Evolutionary conservation across 371 early-diverging fungal species (phyloP).

Genomic region (Saksenaea vasiformis): DNA sequence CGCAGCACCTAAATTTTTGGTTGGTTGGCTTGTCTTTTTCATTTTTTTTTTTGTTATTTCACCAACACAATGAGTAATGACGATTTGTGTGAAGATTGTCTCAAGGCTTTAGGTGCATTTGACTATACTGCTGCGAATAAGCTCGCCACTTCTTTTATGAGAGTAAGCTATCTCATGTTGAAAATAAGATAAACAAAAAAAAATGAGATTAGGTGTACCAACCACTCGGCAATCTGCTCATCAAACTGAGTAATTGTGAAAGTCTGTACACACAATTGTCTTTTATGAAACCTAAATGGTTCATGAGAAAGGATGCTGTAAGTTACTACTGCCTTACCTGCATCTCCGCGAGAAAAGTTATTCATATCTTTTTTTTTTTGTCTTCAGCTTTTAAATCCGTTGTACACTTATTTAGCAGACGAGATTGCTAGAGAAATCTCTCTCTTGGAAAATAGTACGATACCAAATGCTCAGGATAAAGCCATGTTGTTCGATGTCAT

Average conservation of each 20-base stretch:
- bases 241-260: slow-evolving; percentile 31
- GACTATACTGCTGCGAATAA: slow-evolving; percentile 60
- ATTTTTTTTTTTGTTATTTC: neutral
- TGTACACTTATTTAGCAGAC: slow-evolving; percentile 35
- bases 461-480: slow-evolving; percentile 13
- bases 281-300: slow-evolving; percentile 47
- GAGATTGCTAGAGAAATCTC: slow-evolving; percentile 37
- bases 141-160: slow-evolving; percentile 38
- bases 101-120: slow-evolving; percentile 61
- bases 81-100: slow-evolving; percentile 27
- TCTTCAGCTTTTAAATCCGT: slow-evolving; percentile 27
- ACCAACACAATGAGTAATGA: slow-evolving; percentile 15
- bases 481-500: slow-evolving; percentile 15
- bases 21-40: neutral
- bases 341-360: too few species aligned
- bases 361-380: neutral
- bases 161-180: slow-evolving; percentile 23
- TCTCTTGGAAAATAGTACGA: slow-evolving; percentile 8
- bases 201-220: slow-evolving; percentile 22
- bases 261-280: slow-evolving; percentile 40
- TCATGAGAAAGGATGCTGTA: slow-evolving; percentile 51
- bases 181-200: neutral
- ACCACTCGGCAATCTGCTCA: slow-evolving; percentile 33
- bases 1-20: too few species aligned
- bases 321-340: neutral